phyloP scores from a whole-genome alignment of 2,329 filamentous ascomycete genomes.

The Botrytis elliptica region DNA sequence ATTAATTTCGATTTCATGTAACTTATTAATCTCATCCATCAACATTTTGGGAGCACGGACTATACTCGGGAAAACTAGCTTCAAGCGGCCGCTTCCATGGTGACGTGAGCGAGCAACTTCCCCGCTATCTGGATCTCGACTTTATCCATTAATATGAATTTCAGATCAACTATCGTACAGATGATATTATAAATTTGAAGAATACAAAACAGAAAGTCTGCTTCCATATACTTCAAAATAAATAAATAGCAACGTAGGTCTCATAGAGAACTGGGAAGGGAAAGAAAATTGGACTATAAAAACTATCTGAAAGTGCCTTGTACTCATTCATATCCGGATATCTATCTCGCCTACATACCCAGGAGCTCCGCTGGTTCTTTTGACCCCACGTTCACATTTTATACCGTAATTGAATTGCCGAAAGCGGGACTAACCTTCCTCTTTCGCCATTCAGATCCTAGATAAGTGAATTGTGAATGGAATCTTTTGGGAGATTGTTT shows the following conservation, averaged over 20 bases:
- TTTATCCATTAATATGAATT: neutral
- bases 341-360: neutral
- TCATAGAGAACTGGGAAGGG: neutral
- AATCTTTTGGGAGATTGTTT: neutral
- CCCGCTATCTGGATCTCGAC: neutral
- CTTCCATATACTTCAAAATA: neutral
- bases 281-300: neutral
- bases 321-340: neutral
- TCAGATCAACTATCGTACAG: neutral
- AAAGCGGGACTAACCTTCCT: slow-evolving; percentile 2
- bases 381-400: slow-evolving; percentile 18
- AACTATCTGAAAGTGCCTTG: neutral
- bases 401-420: slow-evolving; percentile 3
- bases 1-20: slow-evolving; percentile 15
- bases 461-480: neutral
- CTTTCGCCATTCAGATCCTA: neutral
- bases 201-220: neutral
- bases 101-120: no score
- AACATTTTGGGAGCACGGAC: slow-evolving; percentile 16
- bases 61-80: neutral
- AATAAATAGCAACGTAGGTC: neutral
- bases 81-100: neutral
- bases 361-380: neutral
- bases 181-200: neutral
- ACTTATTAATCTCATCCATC: neutral